Conservation (phyloP, 2,329 filamentous ascomycete species). For the Didymella segeticola region DNA sequence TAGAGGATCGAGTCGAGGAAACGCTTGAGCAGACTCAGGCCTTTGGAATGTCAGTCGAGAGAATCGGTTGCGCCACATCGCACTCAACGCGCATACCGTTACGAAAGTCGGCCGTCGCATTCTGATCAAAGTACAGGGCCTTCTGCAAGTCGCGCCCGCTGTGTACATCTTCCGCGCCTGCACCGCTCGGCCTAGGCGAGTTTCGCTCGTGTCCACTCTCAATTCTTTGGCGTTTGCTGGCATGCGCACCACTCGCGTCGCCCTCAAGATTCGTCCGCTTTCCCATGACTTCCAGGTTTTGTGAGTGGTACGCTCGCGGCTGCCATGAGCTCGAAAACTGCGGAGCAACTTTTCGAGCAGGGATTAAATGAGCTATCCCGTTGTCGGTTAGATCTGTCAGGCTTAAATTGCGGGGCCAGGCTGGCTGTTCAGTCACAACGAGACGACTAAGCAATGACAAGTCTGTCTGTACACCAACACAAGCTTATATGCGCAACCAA, state of each 20-base stretch:
- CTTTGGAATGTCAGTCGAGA: constrained; percentile 48
- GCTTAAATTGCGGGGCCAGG: constrained; percentile 7
- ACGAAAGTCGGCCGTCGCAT: constrained; percentile 37
- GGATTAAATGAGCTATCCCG: neutral
- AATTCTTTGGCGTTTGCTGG: constrained; percentile 43
- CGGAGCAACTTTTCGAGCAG: constrained; percentile 11
- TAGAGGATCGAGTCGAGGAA: constrained; percentile 71
- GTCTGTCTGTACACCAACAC: too few species aligned
- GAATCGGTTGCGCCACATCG: neutral
- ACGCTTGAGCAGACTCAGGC: constrained; percentile 71
- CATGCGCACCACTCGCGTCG: constrained; percentile 32
- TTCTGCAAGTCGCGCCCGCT: constrained; percentile 46
- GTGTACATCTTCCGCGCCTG: constrained; percentile 38
- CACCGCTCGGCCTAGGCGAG: constrained; percentile 27
- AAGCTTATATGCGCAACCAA: neutral
- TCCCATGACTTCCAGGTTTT: constrained; percentile 29
- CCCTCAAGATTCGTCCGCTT: constrained; percentile 46
- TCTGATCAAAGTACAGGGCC: constrained; percentile 48
- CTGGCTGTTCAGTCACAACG: neutral
- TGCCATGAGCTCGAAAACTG: constrained; percentile 11
- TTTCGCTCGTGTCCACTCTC: constrained; percentile 35
- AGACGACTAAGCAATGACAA: neutral
- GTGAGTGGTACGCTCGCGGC: constrained; percentile 9
- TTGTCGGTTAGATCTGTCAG: neutral
- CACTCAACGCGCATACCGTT: constrained; percentile 28